Evolutionary conservation across 2,329 filamentous ascomycete species (phyloP).

Genomic region (Cordyceps pruinosa): DNA sequence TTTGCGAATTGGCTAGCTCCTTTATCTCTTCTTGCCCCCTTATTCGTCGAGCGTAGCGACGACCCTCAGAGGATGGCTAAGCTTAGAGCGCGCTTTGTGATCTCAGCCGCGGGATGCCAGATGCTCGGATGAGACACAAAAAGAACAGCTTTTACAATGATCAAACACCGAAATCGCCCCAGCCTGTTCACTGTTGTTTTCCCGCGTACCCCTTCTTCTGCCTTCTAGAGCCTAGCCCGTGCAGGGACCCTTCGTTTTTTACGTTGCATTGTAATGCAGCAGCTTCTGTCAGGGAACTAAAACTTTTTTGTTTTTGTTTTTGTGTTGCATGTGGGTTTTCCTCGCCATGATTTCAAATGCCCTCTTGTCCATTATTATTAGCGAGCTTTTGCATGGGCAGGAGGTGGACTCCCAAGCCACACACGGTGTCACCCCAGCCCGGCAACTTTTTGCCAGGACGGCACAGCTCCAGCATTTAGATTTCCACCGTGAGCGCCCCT

Average conservation of each 20-base stretch:
- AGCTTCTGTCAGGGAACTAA: background rate
- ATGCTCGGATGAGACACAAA: background rate
- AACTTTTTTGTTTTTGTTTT: background rate
- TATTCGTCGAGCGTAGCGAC: background rate
- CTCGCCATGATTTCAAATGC: slow-evolving; percentile 8
- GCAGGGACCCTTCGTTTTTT: background rate
- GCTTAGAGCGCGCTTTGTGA: background rate
- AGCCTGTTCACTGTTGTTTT: background rate
- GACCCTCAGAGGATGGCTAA: background rate
- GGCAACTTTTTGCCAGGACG: background rate
- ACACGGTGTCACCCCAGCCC: background rate
- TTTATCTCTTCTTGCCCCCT: too few relatives aligned
- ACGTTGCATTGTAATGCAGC: background rate
- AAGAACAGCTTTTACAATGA: background rate
- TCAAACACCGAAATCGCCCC: background rate
- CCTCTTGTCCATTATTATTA: too few relatives aligned
- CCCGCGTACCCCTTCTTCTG: background rate
- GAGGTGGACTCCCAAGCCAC: slow-evolving; percentile 6
- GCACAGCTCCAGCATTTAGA: background rate
- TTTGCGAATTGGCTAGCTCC: too few relatives aligned
- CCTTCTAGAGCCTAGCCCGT: background rate
- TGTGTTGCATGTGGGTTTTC: background rate
- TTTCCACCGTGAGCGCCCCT: background rate
- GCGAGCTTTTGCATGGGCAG: background rate
- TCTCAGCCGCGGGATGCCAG: background rate